Base-by-base conservation (phyloP, 371 early-diverging fungal genomes). In the Mortierella sp. region DNA sequence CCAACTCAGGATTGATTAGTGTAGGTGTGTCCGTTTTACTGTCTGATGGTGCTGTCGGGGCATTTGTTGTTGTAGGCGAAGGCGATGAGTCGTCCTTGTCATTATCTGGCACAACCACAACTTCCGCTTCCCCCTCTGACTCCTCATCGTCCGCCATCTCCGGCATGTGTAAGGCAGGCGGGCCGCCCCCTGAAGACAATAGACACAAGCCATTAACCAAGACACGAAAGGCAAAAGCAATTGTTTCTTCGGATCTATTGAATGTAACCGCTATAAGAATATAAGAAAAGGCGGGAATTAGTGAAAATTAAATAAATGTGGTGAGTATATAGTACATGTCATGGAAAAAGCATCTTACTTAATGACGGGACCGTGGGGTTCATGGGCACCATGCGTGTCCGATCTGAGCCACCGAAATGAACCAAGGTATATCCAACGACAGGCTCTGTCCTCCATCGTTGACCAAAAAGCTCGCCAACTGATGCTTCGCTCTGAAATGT, bases 301-400 rank as follows among this genome's bases (percentile, higher is more conserved):
- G 26, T 54, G 26, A 24, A 18, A 35, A 37, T n/a, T 35, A 55
- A 26, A 4, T 1, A 26, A 51, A 28, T 24, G 24, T 3, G 6
- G 57, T 26, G 11, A 8, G 30, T 12, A 28, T 2, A 28, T 28
- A 28, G 11, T 11, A 26, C 6, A 55, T 14, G 10, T 14, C 6
- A 16, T 58, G 11, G 14, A 43, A 24, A 18, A 28, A 22, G 0
- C 52, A 32, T 63, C 78, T 73, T 73, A 78, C 78, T 73, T 35
- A 78, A 40, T 22, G 70, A 78, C 5, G 78, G 73, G 14, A 78
- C 78, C 5, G 78, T 78, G 26, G 78, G 78, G 45, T 78, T 78
- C 78, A 78, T 78, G 14, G 78, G 78, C 26, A 78, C 78, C 78
- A 78, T 78, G n/a, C 78, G 69, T 3, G 78, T 78, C 11, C 78